Evolutionary conservation across 2,329 filamentous ascomycete genomes (phyloP).

Genomic region (Zasmidium cellare): DNA sequence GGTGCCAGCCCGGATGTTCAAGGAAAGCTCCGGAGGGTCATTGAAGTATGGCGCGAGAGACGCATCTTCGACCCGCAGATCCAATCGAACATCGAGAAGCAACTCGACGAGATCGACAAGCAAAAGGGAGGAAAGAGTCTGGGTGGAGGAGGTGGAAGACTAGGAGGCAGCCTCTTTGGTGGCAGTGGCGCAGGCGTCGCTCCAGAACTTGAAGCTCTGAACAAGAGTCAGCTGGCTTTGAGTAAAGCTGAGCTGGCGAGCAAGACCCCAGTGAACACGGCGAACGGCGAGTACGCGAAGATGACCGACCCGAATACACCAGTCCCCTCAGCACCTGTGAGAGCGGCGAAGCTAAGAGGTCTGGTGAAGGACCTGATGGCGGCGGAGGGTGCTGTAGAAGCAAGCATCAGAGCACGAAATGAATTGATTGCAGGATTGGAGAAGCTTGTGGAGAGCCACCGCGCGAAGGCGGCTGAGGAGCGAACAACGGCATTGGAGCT

Average conservation of each 20-base stretch:
- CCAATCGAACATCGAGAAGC: conserved; percentile 75
- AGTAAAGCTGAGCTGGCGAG: conserved; percentile 70
- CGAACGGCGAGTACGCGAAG: conserved; percentile 81
- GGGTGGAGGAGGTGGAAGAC: conserved; percentile 29
- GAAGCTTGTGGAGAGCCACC: conserved; percentile 75
- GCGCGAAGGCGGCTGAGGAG: conserved; percentile 68
- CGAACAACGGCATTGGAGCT: conserved; percentile 66
- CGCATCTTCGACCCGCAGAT: conserved; percentile 80
- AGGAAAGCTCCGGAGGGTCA: conserved; percentile 79
- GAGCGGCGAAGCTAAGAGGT: conserved; percentile 84
- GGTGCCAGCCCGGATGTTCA: conserved; percentile 84
- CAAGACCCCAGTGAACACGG: conserved; percentile 66
- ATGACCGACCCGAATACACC: conserved; percentile 69
- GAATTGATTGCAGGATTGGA: conserved; percentile 78
- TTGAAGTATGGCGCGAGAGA: conserved; percentile 91
- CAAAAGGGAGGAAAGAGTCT: conserved; percentile 28
- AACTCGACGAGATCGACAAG: conserved; percentile 67
- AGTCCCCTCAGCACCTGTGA: conserved; percentile 80
- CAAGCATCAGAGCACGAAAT: conserved; percentile 82
- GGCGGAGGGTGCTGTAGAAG: conserved; percentile 84
- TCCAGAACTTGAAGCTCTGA: conserved; percentile 73
- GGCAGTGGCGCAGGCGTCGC: conserved; percentile 62
- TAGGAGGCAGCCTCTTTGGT: conserved; percentile 72
- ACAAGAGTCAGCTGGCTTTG: conserved; percentile 70
- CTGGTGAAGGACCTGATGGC: conserved; percentile 86